phyloP scores from a whole-genome alignment of 192 early-diverging fungal species.

The Coemansia guatemalensis region DNA sequence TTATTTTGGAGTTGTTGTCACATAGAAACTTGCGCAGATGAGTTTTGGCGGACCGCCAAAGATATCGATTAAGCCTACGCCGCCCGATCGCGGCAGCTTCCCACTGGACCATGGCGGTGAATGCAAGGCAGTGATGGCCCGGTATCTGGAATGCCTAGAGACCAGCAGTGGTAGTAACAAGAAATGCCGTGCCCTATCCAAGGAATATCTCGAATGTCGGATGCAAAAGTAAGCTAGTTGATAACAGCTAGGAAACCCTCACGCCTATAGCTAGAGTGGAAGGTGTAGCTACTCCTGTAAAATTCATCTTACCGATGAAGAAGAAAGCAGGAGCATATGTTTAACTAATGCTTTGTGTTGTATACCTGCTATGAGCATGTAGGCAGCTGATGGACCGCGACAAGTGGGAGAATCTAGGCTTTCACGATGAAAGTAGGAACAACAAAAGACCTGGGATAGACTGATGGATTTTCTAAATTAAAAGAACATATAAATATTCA shows the following conservation, averaged over 20 bases:
- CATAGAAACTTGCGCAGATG: conserved; percentile 50
- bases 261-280: not conserved
- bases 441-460: no score
- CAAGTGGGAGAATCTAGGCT: conserved; percentile 53
- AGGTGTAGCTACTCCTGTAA: no score
- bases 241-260: not conserved
- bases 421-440: conserved; percentile 27
- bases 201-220: conserved; percentile 82
- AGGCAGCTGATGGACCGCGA: conserved; percentile 53
- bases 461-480: no score
- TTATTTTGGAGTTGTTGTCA: not conserved
- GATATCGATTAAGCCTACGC: conserved; percentile 61
- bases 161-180: conserved; percentile 67
- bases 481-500: no score
- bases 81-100: conserved; percentile 88
- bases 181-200: conserved; percentile 70
- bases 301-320: no score
- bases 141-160: conserved; percentile 79
- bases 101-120: conserved; percentile 87
- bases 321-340: no score
- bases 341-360: not conserved
- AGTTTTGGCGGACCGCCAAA: conserved; percentile 74
- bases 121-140: conserved; percentile 76
- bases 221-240: conserved; percentile 69
- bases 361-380: not conserved